Evolutionary conservation across 306 rosid species (phyloP).

Genomic region (barrel medic (Medicago truncatula)): MtrunA17r5.0-ANR NC_053043.1:49036501-49037000

Average conservation of each 20-base stretch:
- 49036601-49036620: constrained; percentile 28
- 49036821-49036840: constrained; percentile 26
- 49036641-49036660: constrained; percentile 59
- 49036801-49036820: constrained; percentile 52
- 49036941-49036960: constrained; percentile 91
- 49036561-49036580: constrained; percentile 31
- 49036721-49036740: constrained; percentile 86
- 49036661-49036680: constrained; percentile 70
- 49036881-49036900: constrained; percentile 10
- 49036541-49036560: constrained; percentile 21
- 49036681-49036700: constrained; percentile 70
- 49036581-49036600: constrained; percentile 17
- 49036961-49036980: constrained; percentile 69
- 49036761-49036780: constrained; percentile 78
- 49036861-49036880: neutral
- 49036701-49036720: constrained; percentile 54
- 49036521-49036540: constrained; percentile 2
- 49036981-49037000: constrained; percentile 70
- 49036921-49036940: constrained; percentile 91
- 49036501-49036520: constrained; percentile 41
- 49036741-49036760: constrained; percentile 82
- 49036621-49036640: constrained; percentile 27
- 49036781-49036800: constrained; percentile 96
- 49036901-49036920: constrained; percentile 40
- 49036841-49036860: constrained; percentile 16